These are phyloP conservation scores for Chamaecrista fasciculata DNA, from an alignment of 306 rosid species.

Conservation along the genomic window DNA sequence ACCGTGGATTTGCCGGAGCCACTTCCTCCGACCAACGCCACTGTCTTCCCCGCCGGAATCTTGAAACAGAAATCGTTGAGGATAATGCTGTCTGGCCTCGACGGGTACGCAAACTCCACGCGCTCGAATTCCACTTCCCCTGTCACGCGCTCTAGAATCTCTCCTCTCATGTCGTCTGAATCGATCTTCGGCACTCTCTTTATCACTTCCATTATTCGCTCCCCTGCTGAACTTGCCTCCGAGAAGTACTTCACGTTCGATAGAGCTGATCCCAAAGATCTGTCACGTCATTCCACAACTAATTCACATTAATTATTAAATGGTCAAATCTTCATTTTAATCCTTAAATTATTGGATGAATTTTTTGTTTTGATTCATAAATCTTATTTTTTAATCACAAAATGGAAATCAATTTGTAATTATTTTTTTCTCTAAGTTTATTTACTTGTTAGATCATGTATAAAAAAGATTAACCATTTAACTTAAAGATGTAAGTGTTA, in stretches of 20 bases:
- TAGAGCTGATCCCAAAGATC: conserved; percentile 60
- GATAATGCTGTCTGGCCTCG: conserved; percentile 50
- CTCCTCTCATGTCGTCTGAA: conserved; percentile 54
- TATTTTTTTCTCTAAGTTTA: no score
- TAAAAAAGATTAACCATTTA: no score
- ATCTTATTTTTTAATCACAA: no score
- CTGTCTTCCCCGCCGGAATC: conserved; percentile 58
- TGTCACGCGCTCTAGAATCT: conserved; percentile 33
- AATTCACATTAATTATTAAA: not conserved
- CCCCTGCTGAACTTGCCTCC: conserved; percentile 64
- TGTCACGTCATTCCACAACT: not conserved
- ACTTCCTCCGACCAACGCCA: conserved; percentile 74
- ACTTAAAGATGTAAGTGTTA: no score
- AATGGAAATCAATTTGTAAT: no score
- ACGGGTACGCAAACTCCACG: conserved; percentile 63
- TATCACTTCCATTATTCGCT: conserved; percentile 60
- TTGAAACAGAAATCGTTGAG: conserved; percentile 46
- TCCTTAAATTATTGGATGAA: no score
- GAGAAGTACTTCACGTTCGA: conserved; percentile 66
- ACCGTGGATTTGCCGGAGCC: conserved; percentile 83
- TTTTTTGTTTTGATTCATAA: no score
- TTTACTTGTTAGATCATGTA: no score
- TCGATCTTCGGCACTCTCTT: conserved; percentile 70
- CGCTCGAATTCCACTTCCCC: conserved; percentile 63
- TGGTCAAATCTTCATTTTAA: no score